Evolutionary conservation across 2,329 filamentous ascomycete species (phyloP), one percentile per base, ranked within the genome.

Genomic region (Aspergillus ibericus): DNA sequence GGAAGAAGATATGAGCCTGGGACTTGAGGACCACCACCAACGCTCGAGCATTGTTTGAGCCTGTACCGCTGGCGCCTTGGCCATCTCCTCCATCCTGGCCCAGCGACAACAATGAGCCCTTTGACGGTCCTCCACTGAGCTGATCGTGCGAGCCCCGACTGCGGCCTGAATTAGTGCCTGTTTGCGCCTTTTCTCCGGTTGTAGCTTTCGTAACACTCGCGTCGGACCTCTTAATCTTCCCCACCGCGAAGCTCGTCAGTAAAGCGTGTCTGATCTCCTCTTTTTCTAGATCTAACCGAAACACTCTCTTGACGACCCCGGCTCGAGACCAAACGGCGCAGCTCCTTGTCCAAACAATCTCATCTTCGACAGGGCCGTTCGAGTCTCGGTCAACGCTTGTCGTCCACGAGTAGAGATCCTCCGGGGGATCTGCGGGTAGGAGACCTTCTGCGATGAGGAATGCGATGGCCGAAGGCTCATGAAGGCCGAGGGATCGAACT

Each of bases 1-100:
- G 83, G 72, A 96, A 97, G 80, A 93, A 96, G 64, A 99, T 86
- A 72, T 98, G 93, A 20, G 91, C 92, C 71, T 98, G 93, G 0
- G 91, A 93, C 76, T 91, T 93, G 64, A 99, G 85, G 66, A 98
- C 90, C 51, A 99, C 90, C 7, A 98, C 91, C 61, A 99, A 78
- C 4, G 93, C 92, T 69, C 88, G 71, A 68, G 79, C 67, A 46
- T 68, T 67, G 15, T 65, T 65, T 5, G 62, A 50, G 22, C 66
- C 61, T 46, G 59, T 53, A 25, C 68, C 59, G 35, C 65, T 58
- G 6, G 49, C 51, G n/a, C 61, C 63, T 25, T 16, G 22, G 18
- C 2, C 16, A n/a, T 4, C 9, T 8, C 29, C 25, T 29, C 40
- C 51, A 32, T 34, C 16, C 51, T 44, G 51, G 12, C 27, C 25